A percentile compares a stretch with the other conserved stretches of the same genome.
Conservation (phyloP, 2,329 filamentous ascomycete species). For the Anisogramma anomala region DNA sequence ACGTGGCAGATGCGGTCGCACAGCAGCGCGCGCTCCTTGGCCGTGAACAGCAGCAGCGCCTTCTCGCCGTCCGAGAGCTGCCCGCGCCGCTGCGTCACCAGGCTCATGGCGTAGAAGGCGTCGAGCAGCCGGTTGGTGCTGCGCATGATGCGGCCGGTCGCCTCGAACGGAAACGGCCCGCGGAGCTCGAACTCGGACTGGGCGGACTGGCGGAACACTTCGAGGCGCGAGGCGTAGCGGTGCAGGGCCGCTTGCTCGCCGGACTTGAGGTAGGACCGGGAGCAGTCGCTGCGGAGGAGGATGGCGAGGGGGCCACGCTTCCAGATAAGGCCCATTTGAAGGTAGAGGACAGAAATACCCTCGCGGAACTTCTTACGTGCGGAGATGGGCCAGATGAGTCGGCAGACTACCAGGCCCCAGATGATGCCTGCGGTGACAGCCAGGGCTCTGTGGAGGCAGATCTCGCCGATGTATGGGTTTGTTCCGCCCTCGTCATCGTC, state of each 20-base stretch:
- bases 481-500: conserved; percentile 82
- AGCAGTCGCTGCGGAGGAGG: conserved; percentile 48
- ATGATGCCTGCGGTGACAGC: conserved; percentile 77
- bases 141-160: conserved; percentile 62
- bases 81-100: conserved; percentile 73
- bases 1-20: conserved; percentile 88
- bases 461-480: conserved; percentile 75
- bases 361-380: conserved; percentile 80
- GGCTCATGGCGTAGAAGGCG: conserved; percentile 91
- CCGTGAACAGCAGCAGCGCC: conserved; percentile 67
- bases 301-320: conserved; percentile 78
- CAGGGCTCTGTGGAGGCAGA: conserved; percentile 75
- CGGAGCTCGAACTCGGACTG: conserved; percentile 79
- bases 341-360: conserved; percentile 78
- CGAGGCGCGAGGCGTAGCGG: conserved; percentile 63
- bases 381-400: conserved; percentile 87
- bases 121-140: conserved; percentile 79
- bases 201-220: conserved; percentile 60
- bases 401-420: conserved; percentile 85
- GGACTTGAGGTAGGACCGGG: conserved; percentile 68
- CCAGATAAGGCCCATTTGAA: conserved; percentile 94
- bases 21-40: conserved; percentile 65
- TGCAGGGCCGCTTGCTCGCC: conserved; percentile 80
- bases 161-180: conserved; percentile 69
- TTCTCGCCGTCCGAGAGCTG: conserved; percentile 69